A percentile compares a stretch with the other conserved stretches of the same genome.
phyloP scores from a whole-genome alignment of 495 filamentous ascomycete species.

The Annulohypoxylon bovei region DNA sequence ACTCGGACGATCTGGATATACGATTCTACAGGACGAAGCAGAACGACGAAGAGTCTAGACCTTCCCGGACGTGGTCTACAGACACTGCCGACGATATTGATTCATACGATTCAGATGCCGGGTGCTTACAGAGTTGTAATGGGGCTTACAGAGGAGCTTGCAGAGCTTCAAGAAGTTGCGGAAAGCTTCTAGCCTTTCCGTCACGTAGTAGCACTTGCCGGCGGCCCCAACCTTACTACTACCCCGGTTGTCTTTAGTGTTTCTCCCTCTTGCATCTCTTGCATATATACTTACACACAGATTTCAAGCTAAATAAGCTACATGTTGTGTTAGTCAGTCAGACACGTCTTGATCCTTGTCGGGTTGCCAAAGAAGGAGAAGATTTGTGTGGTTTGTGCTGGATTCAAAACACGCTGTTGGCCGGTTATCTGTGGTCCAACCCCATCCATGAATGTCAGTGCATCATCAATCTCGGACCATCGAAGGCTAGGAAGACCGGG shows the following conservation, averaged over 20 bases:
- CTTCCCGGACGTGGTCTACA: constrained; percentile 13
- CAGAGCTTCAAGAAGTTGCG: neutral
- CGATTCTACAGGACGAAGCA: constrained; percentile 15
- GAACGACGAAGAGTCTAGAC: constrained; percentile 32
- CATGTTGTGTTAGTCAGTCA: constrained; percentile 23
- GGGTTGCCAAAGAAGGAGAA: constrained; percentile 3
- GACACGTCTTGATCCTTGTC: constrained; percentile 25
- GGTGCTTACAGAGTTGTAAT: constrained; percentile 36
- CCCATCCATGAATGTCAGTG: constrained; percentile 32
- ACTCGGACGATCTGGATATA: neutral
- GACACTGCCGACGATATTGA: constrained; percentile 13
- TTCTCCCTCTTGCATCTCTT: neutral
- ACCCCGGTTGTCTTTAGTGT: constrained; percentile 27
- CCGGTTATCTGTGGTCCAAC: constrained; percentile 32
- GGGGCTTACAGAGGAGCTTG: constrained; percentile 9
- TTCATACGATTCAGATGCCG: constrained; percentile 34
- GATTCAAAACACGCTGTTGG: constrained; percentile 28
- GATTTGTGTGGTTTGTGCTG: constrained; percentile 12
- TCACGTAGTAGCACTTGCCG: constrained; percentile 26
- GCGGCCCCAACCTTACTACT: constrained; percentile 26
- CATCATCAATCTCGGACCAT: constrained; percentile 34
- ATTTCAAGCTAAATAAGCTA: constrained; percentile 7
- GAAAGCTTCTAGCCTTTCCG: constrained; percentile 16
- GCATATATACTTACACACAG: constrained; percentile 5
- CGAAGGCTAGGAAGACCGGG: constrained; percentile 15